phyloP scores from a whole-genome alignment of 352 stramenopile species.

The Hyphochytrium catenoides region DNA sequence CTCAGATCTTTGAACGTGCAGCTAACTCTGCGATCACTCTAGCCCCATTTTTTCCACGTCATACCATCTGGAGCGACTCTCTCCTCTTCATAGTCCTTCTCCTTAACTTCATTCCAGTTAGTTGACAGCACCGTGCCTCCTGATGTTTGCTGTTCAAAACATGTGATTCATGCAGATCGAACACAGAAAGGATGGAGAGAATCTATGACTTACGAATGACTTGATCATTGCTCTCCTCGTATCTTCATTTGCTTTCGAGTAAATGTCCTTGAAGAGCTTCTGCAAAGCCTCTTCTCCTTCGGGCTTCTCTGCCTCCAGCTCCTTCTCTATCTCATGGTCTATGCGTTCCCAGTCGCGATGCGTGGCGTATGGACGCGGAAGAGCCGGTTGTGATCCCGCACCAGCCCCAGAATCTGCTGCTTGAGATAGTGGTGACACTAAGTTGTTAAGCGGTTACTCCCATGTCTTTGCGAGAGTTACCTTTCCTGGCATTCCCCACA shows the following conservation, averaged over 20 bases:
- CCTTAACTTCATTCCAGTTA: constrained; percentile 67
- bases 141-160: constrained; percentile 46
- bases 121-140: constrained; percentile 70
- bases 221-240: constrained; percentile 78
- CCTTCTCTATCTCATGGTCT: constrained; percentile 39
- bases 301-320: constrained; percentile 58
- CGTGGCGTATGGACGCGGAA: constrained; percentile 43
- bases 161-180: background rate
- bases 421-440: constrained; percentile 16
- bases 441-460: constrained; percentile 21
- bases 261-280: constrained; percentile 75
- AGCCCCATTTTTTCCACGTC: constrained; percentile 67
- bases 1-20: too few species aligned
- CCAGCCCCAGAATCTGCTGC: constrained; percentile 23
- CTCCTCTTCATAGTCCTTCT: constrained; percentile 72
- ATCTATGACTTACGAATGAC: constrained; percentile 39
- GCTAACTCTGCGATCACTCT: too few species aligned
- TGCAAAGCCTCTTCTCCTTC: constrained; percentile 72
- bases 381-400: constrained; percentile 11
- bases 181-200: constrained; percentile 1
- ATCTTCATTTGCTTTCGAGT: constrained; percentile 65
- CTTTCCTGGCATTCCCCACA: too few species aligned
- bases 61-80: constrained; percentile 51
- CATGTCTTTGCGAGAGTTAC: constrained; percentile 42
- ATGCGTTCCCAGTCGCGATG: constrained; percentile 64